phyloP scores from a whole-genome alignment of 1,284 basidiomycete species.

The Golubevia sp. region DNA sequence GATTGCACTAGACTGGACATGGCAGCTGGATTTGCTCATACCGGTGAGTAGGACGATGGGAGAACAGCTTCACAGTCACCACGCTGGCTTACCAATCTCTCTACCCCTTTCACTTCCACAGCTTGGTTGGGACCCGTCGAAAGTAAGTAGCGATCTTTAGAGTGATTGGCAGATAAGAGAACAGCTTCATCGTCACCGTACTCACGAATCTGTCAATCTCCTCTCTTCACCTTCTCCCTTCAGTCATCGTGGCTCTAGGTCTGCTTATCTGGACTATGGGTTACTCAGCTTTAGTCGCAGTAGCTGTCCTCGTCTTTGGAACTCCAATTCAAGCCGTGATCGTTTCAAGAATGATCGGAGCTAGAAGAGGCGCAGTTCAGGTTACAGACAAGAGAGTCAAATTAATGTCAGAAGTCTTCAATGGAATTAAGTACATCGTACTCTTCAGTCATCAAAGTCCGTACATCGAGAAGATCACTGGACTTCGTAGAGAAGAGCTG shows the following conservation, averaged over 20 bases:
- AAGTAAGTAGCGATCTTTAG: too few relatives aligned
- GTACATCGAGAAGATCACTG: slow-evolving; percentile 60
- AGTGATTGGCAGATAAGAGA: too few relatives aligned
- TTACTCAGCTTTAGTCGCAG: slow-evolving; percentile 24
- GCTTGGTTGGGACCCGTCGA: too few relatives aligned
- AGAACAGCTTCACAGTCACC: too few relatives aligned
- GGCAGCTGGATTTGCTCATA: slow-evolving; percentile 23
- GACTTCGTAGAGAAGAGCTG: slow-evolving; percentile 66
- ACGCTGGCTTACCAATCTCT: slow-evolving; percentile 19
- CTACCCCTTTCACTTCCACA: slow-evolving; percentile 63
- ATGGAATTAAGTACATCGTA: neutral
- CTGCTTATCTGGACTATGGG: slow-evolving; percentile 48
- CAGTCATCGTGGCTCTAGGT: slow-evolving; percentile 21
- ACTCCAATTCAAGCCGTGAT: slow-evolving; percentile 29
- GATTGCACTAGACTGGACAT: slow-evolving; percentile 29
- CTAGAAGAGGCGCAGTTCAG: neutral
- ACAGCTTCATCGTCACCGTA: neutral
- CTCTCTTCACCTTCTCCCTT: neutral
- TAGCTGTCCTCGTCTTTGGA: slow-evolving; percentile 65
- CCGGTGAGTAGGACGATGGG: neutral
- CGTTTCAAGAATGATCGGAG: slow-evolving; percentile 1
- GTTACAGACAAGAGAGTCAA: neutral
- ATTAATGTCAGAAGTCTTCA: neutral
- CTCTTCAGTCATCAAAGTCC: neutral
- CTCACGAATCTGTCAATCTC: too few relatives aligned